Evolutionary conservation across 306 rosid genomes (phyloP).

Genomic region (Inga oerstediana): DNA sequence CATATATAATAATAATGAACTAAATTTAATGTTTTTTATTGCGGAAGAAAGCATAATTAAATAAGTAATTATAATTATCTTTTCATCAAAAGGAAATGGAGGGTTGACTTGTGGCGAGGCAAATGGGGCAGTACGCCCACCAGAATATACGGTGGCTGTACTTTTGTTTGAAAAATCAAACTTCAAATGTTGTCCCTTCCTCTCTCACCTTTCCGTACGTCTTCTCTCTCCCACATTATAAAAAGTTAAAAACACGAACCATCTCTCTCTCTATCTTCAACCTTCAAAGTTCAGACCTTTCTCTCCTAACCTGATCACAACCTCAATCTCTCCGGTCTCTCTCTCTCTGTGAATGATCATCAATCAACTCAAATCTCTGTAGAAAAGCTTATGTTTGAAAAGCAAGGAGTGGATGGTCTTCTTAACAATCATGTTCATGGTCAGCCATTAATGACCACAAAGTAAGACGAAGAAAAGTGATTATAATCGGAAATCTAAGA

Average conservation of each 20-base stretch:
- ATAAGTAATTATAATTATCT: not conserved
- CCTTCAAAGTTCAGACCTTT: not conserved
- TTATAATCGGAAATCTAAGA: not conserved
- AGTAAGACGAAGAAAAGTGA: not conserved
- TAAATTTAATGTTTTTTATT: not conserved
- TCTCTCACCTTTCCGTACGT: slow-evolving; percentile 15
- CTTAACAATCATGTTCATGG: not conserved
- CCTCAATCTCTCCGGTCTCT: not conserved
- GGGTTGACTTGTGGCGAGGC: slow-evolving; percentile 46
- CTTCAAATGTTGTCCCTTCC: slow-evolving; percentile 34
- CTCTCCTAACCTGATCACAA: not conserved
- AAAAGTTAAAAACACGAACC: not conserved
- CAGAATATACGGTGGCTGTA: slow-evolving; percentile 42
- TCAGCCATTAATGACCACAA: slow-evolving; percentile 32
- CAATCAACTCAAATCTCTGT: not conserved
- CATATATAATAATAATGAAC: not conserved
- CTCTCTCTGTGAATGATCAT: not conserved
- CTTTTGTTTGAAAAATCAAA: slow-evolving; percentile 23
- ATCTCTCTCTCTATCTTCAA: not conserved
- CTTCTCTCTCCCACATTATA: slow-evolving; percentile 1
- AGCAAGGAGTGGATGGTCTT: slow-evolving; percentile 25
- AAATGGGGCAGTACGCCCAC: slow-evolving; percentile 44
- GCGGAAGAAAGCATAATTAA: too few species aligned
- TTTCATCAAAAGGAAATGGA: not conserved
- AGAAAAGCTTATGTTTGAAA: slow-evolving; percentile 58